Evolutionary conservation across 129 eudicot genomes (phyloP).

Genomic region (Mikania micrantha): DNA sequence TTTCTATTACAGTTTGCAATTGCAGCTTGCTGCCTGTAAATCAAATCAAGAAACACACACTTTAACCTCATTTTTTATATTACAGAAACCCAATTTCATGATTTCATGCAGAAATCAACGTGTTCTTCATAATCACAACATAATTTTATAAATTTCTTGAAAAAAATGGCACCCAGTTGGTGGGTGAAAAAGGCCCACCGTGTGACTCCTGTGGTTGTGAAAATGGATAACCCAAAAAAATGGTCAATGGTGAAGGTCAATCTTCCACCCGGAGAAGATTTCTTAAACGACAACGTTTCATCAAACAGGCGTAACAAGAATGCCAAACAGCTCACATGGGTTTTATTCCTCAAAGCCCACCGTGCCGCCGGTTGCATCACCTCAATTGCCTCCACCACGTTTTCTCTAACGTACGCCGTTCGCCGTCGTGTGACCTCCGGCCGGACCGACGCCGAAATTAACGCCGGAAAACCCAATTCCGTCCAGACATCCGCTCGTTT

Average conservation of each 20-base stretch:
- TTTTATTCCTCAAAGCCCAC: constrained; percentile 67
- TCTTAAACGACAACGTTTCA: constrained; percentile 20
- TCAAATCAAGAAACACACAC: not conserved
- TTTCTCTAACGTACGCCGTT: constrained; percentile 41
- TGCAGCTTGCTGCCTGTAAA: not conserved
- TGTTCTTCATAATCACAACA: not conserved
- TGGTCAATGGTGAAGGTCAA: constrained; percentile 74
- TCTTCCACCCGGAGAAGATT: constrained; percentile 29
- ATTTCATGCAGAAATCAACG: no score
- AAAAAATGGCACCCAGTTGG: constrained; percentile 54
- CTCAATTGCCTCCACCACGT: constrained; percentile 55
- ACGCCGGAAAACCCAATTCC: not conserved
- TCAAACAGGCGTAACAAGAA: constrained; percentile 42
- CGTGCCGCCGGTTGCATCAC: constrained; percentile 72
- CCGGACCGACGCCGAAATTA: not conserved
- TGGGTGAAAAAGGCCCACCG: constrained; percentile 52
- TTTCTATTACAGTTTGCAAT: not conserved
- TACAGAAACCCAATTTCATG: no score
- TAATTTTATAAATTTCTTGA: not conserved
- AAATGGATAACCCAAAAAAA: constrained; percentile 66
- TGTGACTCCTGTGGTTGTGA: constrained; percentile 75
- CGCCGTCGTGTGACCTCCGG: constrained; percentile 11
- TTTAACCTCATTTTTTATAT: no score
- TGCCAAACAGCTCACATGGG: constrained; percentile 85
- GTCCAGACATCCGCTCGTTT: not conserved